Base-by-base conservation (phyloP, 2,329 filamentous ascomycete genomes). In the Dactylonectria estremocensis region DNA sequence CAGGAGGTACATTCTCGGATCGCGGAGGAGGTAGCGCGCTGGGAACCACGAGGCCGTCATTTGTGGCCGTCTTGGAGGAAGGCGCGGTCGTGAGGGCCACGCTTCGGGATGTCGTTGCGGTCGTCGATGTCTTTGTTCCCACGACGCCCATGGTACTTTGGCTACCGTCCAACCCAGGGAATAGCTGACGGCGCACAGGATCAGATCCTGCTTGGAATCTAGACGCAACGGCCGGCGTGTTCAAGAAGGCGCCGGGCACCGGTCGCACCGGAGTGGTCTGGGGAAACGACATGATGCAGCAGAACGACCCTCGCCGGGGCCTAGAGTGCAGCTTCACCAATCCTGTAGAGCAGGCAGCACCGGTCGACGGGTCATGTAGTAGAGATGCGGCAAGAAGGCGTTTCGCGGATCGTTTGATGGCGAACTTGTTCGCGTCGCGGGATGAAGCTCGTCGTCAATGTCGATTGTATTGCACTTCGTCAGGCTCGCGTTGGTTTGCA, bases 201-300 rank as follows among this genome's bases (percentile, higher is more conserved):
- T 89, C 85, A 69, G 80, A 73, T 43, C 76, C 79, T 59, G 79
- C 73, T 73, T 80, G 82, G 77, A 82, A 86, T 72, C 85, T 84
- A 58, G 86, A 85, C 61, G 83, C 80, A 40, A 87, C 84, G 64
- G 91, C 92, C 54, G 93, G 93, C 22, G 93, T 95, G 75, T 92
- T 89, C 77, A 94, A 82, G 78, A 91, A 95, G 76, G 91, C 91
- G 83, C 93, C 93, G 50, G 93, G 93, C 54, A 94, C 85, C 68
- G 89, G 89, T 75, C 92, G 90, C 82, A 91, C 87, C 45, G 93
- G 93, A 64, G 93, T 93, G 70, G 83, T 83, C 72, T 83, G 83
- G 24, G 85, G 81, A 71, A 88, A 87, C 58, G 88, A 84, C 89
- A 91, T 91, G 73, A 66, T 73, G 77, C 73, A 70, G 72, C 69